These are phyloP conservation scores for Fusarium musae DNA, from an alignment of 2,329 filamentous ascomycete species.

Conservation along the genomic window DNA sequence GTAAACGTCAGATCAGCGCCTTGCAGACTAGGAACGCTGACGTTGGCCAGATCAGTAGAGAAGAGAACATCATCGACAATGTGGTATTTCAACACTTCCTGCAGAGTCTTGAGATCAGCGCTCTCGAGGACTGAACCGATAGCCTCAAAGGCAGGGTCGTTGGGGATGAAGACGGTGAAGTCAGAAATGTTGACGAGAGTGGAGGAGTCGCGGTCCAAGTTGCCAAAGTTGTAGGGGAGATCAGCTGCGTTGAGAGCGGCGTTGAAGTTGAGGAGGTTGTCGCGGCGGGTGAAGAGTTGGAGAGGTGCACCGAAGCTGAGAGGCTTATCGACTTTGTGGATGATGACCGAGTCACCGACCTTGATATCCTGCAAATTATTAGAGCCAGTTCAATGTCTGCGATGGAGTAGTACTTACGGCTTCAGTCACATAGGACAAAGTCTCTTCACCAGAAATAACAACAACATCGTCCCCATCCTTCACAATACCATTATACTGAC, in stretches of 20 bases:
- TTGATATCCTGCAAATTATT: slow-evolving; percentile 42
- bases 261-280: slow-evolving; percentile 45
- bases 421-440: slow-evolving; percentile 48
- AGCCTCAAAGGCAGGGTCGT: slow-evolving; percentile 43
- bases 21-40: slow-evolving; percentile 40
- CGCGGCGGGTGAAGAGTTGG: slow-evolving; percentile 46
- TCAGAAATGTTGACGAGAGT: slow-evolving; percentile 45
- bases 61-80: slow-evolving; percentile 48
- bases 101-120: slow-evolving; percentile 39
- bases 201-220: slow-evolving; percentile 28
- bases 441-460: slow-evolving; percentile 49
- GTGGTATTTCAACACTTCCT: slow-evolving; percentile 47
- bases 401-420: slow-evolving; percentile 33
- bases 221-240: slow-evolving; percentile 42
- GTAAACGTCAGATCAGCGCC: slow-evolving; percentile 44
- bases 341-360: slow-evolving; percentile 43
- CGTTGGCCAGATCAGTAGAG: slow-evolving; percentile 44
- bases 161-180: slow-evolving; percentile 47
- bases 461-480: slow-evolving; percentile 47
- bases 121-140: slow-evolving; percentile 45
- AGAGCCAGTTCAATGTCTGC: not conserved
- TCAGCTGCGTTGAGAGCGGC: slow-evolving; percentile 44
- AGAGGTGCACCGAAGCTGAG: slow-evolving; percentile 46
- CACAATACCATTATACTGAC: slow-evolving; percentile 51
- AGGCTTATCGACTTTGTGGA: slow-evolving; percentile 47